Base-by-base conservation (phyloP, 805 yeast genomes). In the Myxozyma sirexii region DNA sequence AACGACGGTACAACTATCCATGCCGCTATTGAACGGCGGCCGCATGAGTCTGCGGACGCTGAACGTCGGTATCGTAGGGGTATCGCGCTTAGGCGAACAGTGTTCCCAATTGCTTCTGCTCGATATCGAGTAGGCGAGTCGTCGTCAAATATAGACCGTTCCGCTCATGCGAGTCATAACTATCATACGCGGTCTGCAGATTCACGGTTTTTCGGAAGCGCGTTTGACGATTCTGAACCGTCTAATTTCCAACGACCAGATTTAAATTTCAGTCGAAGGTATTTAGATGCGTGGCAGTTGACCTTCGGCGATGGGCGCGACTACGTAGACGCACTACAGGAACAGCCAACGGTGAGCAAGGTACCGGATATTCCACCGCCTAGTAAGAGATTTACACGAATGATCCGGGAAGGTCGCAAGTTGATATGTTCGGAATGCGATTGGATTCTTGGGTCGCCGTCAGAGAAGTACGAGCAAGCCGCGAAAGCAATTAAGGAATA, bases 371-470 rank as follows among this genome's bases (percentile, higher is more conserved):
- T 42, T n/a, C 29, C 49, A 31, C 57, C 59, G 3, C 54, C 61
- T n/a, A 33, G 57, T 8, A 50, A 39, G 38, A 52, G 54, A 7
- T 61, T 38, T 29, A 53, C 65, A 21, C 51, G 65, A 1, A 46
- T 21, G 50, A 42, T 61, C 7, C 35, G 54, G 17, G 15, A 55
- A 7, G 61, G 60, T 1, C 37, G 43, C 6, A 54, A 47, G 24
- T 24, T 61, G 43, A 41, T 46, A 15, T 61, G 65, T 26, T 56
- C 62, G 2, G 57, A 53, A 15, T 61, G 65, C 53, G 39, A 39
- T 5, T 43, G 49, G 37, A 54, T 43, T 7, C 44, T 61, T 15
- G 65, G 65, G 15, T 59, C 50, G 4, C 47, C 55, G 21, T 44
- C 57, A 7, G 26, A 21, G 24, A 33, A 55, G 21, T 13, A 13